Percentiles rank a stretch among this genome's conserved stretches.
Evolutionary conservation across 192 early-diverging fungal species (phyloP).

Genomic region (Coemansia sp.): DNA sequence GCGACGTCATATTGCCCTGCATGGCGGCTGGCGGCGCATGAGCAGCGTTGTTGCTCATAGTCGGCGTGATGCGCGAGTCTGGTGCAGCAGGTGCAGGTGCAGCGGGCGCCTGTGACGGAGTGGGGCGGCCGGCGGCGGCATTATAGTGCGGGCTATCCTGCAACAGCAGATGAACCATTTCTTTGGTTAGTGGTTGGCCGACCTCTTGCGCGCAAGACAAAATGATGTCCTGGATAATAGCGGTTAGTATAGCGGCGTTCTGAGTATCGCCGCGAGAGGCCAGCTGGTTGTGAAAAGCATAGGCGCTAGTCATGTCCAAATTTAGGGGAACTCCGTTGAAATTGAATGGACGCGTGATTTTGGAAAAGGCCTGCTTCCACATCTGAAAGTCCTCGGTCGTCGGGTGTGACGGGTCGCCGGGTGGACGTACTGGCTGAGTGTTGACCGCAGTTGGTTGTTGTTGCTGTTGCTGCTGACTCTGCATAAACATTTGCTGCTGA

Average conservation of each 20-base stretch:
- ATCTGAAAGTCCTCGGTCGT: slow-evolving; percentile 22
- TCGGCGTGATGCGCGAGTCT: slow-evolving; percentile 5
- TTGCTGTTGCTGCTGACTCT: slow-evolving; percentile 6
- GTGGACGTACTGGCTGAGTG: neutral
- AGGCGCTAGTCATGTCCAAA: slow-evolving; percentile 18
- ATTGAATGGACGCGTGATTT: slow-evolving; percentile 19
- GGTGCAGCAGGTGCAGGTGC: neutral
- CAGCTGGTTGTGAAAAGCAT: slow-evolving; percentile 12
- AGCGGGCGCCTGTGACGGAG: neutral
- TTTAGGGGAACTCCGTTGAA: slow-evolving; percentile 14
- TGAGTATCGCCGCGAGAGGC: slow-evolving; percentile 13
- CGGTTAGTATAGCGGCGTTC: slow-evolving; percentile 8
- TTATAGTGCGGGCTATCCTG: slow-evolving; percentile 6
- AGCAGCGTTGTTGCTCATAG: slow-evolving; percentile 6
- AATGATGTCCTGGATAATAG: slow-evolving; percentile 23
- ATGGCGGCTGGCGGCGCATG: slow-evolving; percentile 4
- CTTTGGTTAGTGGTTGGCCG: slow-evolving; percentile 5
- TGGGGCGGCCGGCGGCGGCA: neutral
- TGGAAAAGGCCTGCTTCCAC: slow-evolving; percentile 25
- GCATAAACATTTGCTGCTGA: neutral
- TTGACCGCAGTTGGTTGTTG: slow-evolving; percentile 8
- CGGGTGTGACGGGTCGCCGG: neutral
- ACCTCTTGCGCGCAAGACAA: slow-evolving; percentile 19
- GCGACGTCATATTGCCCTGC: slow-evolving; percentile 30
- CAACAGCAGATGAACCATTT: slow-evolving; percentile 12